Base-by-base conservation (phyloP, 768 basidiomycete genomes). In the Piloderma croceum region DNA sequence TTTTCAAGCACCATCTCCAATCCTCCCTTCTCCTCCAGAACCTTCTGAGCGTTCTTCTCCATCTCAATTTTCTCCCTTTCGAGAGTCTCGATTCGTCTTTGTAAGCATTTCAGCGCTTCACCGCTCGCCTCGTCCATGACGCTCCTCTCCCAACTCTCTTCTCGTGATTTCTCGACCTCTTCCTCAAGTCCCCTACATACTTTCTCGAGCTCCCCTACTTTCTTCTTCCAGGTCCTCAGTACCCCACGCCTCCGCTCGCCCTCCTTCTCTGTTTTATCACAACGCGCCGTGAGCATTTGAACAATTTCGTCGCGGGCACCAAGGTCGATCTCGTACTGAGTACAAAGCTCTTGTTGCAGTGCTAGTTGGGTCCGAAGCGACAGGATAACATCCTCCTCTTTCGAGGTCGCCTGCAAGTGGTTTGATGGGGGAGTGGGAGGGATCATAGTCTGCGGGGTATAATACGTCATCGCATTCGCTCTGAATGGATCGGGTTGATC, bases 61-160 rank as follows among this genome's bases (percentile, higher is more conserved):
- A 67, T 62, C 2, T 79, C 75, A 9, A 51, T 58, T 58, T 73
- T 78, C 62, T 86, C 85, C 31, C 74, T 64, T 51, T 88, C 83
- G 25, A 93, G 67, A n/a, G 74, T 71, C 6, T 76, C 73, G 46
- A 97, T 90, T 54, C 87, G 82, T 5, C 73, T 62, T 52, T 97
- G 88, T 32, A 96, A 71, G 62, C 79, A 79, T 33, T 86, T 71
- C 53, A 97, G 66, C 22, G 82, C 89, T 59, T 81, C 80, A 2
- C 83, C 74, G 43, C 83, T 86, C 2, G 86, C 83, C 48, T 81
- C 83, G 51, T 87, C 85, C 71, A 94, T 92, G 29, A 93, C 63
- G 46, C 89, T 86, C 15, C 81, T 67, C 44, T 86, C 83, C 59
- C 90, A 66, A 51, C 82, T 87, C 53, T 88, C 87, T 49, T 86